phyloP scores from a whole-genome alignment of 2,329 filamentous ascomycete species.

The Madurella fahalii region DNA sequence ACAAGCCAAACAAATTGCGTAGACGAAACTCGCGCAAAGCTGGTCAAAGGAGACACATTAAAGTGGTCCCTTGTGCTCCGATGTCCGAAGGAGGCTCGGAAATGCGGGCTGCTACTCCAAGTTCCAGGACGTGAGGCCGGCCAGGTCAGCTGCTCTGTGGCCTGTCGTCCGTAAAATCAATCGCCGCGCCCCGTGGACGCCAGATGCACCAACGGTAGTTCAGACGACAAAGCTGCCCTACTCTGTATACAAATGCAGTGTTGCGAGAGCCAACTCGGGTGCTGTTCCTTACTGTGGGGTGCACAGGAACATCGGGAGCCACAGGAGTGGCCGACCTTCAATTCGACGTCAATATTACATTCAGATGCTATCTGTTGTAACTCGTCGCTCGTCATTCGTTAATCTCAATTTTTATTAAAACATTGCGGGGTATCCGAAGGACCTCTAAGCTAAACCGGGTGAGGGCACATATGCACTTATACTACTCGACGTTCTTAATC shows the following conservation, averaged over 20 bases:
- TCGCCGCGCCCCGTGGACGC: too few relatives aligned
- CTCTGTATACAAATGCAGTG: neutral
- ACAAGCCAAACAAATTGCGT: too few relatives aligned
- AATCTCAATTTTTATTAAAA: too few relatives aligned
- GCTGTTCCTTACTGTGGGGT: too few relatives aligned
- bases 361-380: too few relatives aligned
- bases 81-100: neutral
- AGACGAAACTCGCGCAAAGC: too few relatives aligned
- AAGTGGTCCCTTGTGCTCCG: constrained; percentile 1
- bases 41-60: too few relatives aligned
- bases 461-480: neutral
- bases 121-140: neutral
- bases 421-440: constrained; percentile 5
- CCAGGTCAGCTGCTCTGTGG: constrained; percentile 1
- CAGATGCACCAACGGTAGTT: neutral
- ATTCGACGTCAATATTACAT: too few relatives aligned
- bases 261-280: too few relatives aligned
- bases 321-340: too few relatives aligned
- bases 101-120: neutral
- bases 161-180: neutral
- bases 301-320: too few relatives aligned
- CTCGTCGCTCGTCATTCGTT: too few relatives aligned
- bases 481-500: constrained; percentile 9
- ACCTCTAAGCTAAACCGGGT: neutral
- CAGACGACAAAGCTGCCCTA: neutral